Conservation (phyloP, 805 yeast genomes). For the Myxozyma kluyveri region DNA sequence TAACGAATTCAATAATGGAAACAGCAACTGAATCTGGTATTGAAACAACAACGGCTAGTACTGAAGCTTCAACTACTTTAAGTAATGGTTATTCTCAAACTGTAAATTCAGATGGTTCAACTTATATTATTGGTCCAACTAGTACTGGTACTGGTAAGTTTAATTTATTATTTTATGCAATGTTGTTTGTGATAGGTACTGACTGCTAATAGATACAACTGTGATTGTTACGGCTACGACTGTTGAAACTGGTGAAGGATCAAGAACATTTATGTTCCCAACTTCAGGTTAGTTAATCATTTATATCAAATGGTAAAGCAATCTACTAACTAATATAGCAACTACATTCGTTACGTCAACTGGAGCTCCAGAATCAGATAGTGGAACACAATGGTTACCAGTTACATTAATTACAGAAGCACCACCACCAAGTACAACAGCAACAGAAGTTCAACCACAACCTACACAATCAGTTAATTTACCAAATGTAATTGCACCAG, state of each 20-base stretch:
- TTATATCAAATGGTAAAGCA: too few species aligned
- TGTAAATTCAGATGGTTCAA: too few species aligned
- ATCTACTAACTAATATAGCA: neutral
- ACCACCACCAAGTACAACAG: slow-evolving; percentile 36
- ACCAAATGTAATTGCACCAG: slow-evolving; percentile 80
- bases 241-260: too few species aligned
- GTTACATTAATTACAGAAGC: slow-evolving; percentile 42
- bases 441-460: slow-evolving; percentile 28
- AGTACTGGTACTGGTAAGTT: too few species aligned
- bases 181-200: too few species aligned
- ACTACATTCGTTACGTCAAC: slow-evolving; percentile 30
- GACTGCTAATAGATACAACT: too few species aligned
- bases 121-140: too few species aligned
- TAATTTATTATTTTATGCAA: too few species aligned
- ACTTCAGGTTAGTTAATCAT: too few species aligned
- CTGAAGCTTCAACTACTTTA: neutral
- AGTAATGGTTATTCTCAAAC: neutral
- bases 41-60: neutral
- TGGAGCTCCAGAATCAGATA: slow-evolving; percentile 32
- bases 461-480: slow-evolving; percentile 45
- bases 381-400: slow-evolving; percentile 46
- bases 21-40: neutral
- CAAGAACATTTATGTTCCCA: too few species aligned
- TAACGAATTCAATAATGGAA: neutral
- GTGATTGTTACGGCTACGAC: too few species aligned